Percentiles rank a stretch among this genome's conserved stretches.
These are phyloP conservation scores for Penicillium ochrochloron DNA, from an alignment of 495 filamentous ascomycete species.

Conservation along the genomic window DNA sequence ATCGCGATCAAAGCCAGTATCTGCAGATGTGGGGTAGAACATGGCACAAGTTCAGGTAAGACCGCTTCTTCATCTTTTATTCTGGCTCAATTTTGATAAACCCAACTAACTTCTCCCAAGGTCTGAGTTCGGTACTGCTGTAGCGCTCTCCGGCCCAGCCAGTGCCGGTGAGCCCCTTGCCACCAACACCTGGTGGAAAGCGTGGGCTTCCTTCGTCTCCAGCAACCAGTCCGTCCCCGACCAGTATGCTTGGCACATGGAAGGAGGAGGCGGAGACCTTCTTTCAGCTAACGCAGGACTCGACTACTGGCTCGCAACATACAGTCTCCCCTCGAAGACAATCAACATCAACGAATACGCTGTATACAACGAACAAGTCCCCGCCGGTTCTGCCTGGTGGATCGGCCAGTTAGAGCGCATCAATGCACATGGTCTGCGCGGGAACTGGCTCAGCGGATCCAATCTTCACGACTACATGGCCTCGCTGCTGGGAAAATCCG, in stretches of 20 bases:
- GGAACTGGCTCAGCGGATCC: background rate
- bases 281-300: background rate
- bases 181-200: background rate
- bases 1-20: background rate
- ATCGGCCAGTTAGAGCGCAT: constrained; percentile 2
- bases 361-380: background rate
- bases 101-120: background rate
- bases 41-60: background rate
- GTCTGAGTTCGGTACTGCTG: background rate
- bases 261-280: constrained; percentile 3
- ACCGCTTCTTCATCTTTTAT: background rate
- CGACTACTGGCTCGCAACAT: background rate
- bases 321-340: background rate
- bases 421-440: background rate
- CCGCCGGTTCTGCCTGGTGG: background rate
- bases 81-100: background rate
- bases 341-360: constrained; percentile 8
- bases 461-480: constrained; percentile 5
- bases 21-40: background rate
- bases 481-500: background rate
- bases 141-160: background rate
- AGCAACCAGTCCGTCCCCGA: background rate
- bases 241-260: background rate
- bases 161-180: background rate
- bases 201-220: background rate